phyloP scores from a whole-genome alignment of 768 basidiomycete species.

The Boletus tylopilopsis region DNA sequence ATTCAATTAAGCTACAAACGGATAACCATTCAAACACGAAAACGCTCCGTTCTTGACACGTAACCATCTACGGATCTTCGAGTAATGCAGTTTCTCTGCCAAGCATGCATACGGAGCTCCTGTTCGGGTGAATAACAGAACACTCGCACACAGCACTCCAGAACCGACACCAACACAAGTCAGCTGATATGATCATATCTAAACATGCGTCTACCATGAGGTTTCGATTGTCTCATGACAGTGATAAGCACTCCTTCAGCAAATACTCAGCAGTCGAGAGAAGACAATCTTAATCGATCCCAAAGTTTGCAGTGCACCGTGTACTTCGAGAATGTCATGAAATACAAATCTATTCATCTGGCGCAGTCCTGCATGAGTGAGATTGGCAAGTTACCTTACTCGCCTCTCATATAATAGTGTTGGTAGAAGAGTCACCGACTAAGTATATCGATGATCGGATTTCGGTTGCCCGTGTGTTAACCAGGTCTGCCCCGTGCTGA shows the following conservation, averaged over 20 bases:
- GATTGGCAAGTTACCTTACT: not conserved
- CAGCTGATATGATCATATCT: conserved; percentile 20
- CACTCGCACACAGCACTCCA: not conserved
- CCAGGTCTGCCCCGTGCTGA: not conserved
- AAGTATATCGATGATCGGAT: conserved; percentile 4
- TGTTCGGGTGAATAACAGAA: not conserved
- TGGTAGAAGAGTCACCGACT: not conserved
- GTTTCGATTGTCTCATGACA: conserved; percentile 13
- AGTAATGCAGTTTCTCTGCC: not conserved
- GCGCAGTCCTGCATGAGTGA: not conserved
- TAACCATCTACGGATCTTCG: not conserved
- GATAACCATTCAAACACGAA: not conserved
- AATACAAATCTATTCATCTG: not conserved
- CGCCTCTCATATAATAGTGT: not conserved
- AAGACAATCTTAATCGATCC: conserved; percentile 6
- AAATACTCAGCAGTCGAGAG: not conserved
- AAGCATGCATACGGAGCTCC: conserved; percentile 5
- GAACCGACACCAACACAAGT: conserved; percentile 9
- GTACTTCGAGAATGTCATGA: not conserved
- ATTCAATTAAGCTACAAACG: conserved; percentile 5
- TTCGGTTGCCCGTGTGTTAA: not conserved
- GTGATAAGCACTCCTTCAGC: not conserved
- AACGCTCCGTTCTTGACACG: not conserved
- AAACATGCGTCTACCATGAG: conserved; percentile 25
- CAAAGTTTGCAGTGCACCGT: conserved; percentile 6